Conservation (phyloP, 345 rosid genomes). For the Abelmoschus esculentus region DNA sequence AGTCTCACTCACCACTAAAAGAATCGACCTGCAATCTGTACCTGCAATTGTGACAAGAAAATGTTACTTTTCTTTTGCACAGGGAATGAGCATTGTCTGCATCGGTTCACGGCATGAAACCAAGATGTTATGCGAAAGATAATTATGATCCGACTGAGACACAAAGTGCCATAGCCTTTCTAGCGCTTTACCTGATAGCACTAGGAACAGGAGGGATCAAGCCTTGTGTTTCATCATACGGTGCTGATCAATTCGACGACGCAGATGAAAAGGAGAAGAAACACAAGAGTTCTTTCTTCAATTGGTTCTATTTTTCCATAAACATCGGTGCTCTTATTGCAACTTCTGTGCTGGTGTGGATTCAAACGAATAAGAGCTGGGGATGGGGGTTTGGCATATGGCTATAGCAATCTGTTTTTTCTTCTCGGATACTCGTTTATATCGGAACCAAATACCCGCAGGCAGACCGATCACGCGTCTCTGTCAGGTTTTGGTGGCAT, state of each 20-base stretch:
- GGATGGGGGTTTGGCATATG: conserved; percentile 23
- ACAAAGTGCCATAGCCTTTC: conserved; percentile 6
- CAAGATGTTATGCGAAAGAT: conserved; percentile 10
- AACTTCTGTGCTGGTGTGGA: conserved; percentile 19
- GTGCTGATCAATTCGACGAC: conserved; percentile 25
- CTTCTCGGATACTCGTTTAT: conserved; percentile 18
- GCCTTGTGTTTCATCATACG: conserved; percentile 19
- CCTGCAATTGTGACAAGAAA: background rate
- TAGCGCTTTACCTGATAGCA: conserved; percentile 20
- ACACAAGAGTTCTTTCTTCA: conserved; percentile 15
- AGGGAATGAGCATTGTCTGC: conserved; percentile 22
- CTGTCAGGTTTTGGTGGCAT: conserved; percentile 19
- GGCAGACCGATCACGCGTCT: conserved; percentile 22
- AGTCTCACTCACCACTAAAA: conserved; percentile 13
- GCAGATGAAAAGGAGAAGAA: conserved; percentile 17
- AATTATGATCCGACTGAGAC: conserved; percentile 3
- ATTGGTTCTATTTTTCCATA: conserved; percentile 14
- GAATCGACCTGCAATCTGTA: background rate
- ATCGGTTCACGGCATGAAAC: conserved; percentile 5
- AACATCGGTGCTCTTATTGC: conserved; percentile 22
- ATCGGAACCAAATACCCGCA: conserved; percentile 16
- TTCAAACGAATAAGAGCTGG: conserved; percentile 19
- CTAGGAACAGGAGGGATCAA: conserved; percentile 19
- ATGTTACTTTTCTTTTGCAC: background rate
- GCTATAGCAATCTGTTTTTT: conserved; percentile 14